phyloP scores from a whole-genome alignment of 768 basidiomycete genomes.

The Rhodotorula babjevae region DNA sequence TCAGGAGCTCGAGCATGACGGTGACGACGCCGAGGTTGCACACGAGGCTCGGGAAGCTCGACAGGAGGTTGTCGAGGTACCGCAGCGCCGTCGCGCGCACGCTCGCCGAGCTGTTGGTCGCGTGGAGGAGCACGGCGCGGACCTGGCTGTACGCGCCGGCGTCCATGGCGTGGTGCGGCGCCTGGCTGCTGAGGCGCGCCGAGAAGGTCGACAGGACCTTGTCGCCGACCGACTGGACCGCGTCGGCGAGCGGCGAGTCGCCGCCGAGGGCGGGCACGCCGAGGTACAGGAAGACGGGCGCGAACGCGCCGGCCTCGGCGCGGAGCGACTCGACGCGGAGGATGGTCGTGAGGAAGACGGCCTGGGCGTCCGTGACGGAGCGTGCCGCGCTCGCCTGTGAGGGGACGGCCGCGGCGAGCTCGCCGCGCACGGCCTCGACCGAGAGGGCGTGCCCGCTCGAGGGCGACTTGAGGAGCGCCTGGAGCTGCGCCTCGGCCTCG shows the following conservation, averaged over 20 bases:
- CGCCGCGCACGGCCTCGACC: slow-evolving; percentile 61
- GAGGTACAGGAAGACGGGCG: slow-evolving; percentile 80
- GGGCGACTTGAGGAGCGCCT: slow-evolving; percentile 78
- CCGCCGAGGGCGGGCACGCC: slow-evolving; percentile 69
- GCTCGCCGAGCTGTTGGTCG: slow-evolving; percentile 76
- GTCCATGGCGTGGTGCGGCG: slow-evolving; percentile 47
- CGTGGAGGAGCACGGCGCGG: slow-evolving; percentile 65
- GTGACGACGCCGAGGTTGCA: slow-evolving; percentile 83
- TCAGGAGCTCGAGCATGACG: slow-evolving; percentile 83
- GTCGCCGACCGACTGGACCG: slow-evolving; percentile 51
- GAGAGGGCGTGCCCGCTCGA: slow-evolving; percentile 50
- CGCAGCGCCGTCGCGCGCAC: slow-evolving; percentile 75
- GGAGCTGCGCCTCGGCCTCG: slow-evolving; percentile 85
- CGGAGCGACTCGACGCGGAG: slow-evolving; percentile 85
- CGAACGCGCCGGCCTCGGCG: slow-evolving; percentile 69
- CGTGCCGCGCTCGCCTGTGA: slow-evolving; percentile 65
- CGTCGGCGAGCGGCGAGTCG: slow-evolving; percentile 47
- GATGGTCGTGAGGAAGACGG: slow-evolving; percentile 76
- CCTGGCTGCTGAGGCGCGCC: background rate
- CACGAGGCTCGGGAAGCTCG: slow-evolving; percentile 88
- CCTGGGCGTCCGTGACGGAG: slow-evolving; percentile 70
- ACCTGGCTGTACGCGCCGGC: slow-evolving; percentile 65
- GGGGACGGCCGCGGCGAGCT: slow-evolving; percentile 63
- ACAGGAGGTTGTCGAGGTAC: slow-evolving; percentile 78
- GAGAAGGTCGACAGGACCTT: background rate